A percentile compares a stretch with the other conserved stretches of the same genome.
These are phyloP conservation scores for Epichloe scottii DNA, from an alignment of 2,329 filamentous ascomycete genomes.

Conservation along the genomic window DNA sequence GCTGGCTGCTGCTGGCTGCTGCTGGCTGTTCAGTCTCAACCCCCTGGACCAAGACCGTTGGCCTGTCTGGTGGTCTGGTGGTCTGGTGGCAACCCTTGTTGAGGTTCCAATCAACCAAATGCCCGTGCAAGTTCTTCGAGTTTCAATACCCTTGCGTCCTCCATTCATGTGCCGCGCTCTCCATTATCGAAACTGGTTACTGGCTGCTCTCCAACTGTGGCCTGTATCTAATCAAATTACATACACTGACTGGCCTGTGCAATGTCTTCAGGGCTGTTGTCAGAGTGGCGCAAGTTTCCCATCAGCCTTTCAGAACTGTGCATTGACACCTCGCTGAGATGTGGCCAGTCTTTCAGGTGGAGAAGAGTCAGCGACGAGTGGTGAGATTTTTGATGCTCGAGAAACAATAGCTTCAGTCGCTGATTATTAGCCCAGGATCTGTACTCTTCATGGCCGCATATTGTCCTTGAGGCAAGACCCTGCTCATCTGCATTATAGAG, in stretches of 20 bases:
- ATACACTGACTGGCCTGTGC: background rate
- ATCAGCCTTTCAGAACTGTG: constrained; percentile 75
- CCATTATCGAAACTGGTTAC: too few species aligned
- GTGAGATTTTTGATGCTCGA: constrained; percentile 29
- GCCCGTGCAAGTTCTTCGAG: too few species aligned
- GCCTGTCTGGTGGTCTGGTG: background rate
- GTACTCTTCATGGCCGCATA: constrained; percentile 74
- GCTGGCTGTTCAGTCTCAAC: background rate
- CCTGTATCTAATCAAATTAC: too few species aligned
- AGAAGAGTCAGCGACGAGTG: constrained; percentile 75
- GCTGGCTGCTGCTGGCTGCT: background rate
- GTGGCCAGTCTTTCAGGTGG: constrained; percentile 96
- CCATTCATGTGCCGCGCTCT: too few species aligned
- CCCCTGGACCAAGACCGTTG: too few species aligned
- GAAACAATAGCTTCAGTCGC: background rate
- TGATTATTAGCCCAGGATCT: constrained; percentile 43
- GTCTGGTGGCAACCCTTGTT: background rate
- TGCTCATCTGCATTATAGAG: constrained; percentile 66
- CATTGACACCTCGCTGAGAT: constrained; percentile 86
- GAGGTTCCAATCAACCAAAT: background rate
- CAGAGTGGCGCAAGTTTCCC: constrained; percentile 80
- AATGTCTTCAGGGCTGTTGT: constrained; percentile 34
- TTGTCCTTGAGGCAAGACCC: constrained; percentile 75
- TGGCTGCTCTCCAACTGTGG: too few species aligned
- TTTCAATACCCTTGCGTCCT: too few species aligned